A percentile compares a stretch with the other conserved stretches of the same genome.
phyloP scores from a whole-genome alignment of 164 flowering plant genomes.

The Amborella trichopoda region DNA sequence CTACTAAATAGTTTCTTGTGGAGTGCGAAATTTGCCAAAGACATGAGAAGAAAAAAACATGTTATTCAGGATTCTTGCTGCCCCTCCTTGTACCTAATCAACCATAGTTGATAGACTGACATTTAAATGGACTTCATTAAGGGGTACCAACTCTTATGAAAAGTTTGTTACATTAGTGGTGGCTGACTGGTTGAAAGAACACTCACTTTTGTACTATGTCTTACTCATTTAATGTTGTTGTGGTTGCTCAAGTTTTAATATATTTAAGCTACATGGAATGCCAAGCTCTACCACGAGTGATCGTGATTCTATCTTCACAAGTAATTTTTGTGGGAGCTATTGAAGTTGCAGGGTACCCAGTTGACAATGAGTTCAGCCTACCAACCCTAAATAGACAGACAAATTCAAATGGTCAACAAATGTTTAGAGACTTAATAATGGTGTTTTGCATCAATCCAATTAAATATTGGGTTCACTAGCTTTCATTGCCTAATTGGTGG shows the following conservation, averaged over 20 bases:
- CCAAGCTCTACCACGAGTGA: background rate
- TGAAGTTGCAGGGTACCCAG: background rate
- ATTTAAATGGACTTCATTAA: conserved; percentile 2
- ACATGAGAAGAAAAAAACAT: background rate
- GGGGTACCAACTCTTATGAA: background rate
- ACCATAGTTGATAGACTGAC: background rate
- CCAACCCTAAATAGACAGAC: conserved; percentile 8
- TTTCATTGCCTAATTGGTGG: background rate
- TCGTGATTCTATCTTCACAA: background rate
- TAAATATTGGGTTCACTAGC: background rate
- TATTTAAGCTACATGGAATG: background rate
- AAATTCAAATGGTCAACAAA: background rate
- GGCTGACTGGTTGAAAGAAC: background rate
- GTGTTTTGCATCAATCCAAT: background rate
- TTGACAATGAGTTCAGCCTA: conserved; percentile 4
- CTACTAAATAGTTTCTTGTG: background rate
- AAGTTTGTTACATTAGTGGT: background rate
- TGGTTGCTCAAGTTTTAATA: background rate
- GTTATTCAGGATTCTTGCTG: background rate
- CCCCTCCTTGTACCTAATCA: background rate
- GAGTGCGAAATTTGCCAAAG: background rate
- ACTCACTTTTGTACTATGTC: background rate
- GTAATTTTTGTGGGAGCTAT: background rate
- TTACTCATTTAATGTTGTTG: background rate
- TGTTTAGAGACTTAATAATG: background rate